Conservation (phyloP, 208 protist species). For the Strigomonas oncopelti region DNA sequence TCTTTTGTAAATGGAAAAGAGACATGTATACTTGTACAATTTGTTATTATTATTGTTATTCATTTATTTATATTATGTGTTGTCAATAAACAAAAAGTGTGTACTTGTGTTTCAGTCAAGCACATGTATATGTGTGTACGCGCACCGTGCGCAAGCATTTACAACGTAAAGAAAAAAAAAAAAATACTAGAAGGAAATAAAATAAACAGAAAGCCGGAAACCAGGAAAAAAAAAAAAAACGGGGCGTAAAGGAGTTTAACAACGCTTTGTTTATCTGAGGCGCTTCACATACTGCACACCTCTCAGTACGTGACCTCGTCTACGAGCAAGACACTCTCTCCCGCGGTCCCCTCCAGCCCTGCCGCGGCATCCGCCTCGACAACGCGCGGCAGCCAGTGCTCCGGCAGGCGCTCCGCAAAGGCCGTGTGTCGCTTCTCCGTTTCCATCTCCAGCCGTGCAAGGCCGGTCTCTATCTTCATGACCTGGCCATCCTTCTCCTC, state of each 20-base stretch:
- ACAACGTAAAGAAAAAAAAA: constrained; percentile 11
- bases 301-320: constrained; percentile 37
- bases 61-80: background rate
- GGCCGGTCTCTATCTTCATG: constrained; percentile 59
- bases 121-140: background rate
- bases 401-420: constrained; percentile 46
- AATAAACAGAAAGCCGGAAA: constrained; percentile 9
- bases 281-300: background rate
- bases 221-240: constrained; percentile 12
- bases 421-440: constrained; percentile 67
- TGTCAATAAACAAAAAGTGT: too few species aligned
- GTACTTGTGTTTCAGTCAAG: background rate
- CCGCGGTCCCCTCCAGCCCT: constrained; percentile 59
- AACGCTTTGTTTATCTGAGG: too few species aligned
- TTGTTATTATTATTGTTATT: background rate
- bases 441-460: constrained; percentile 48
- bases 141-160: background rate
- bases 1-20: constrained; percentile 1
- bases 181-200: constrained; percentile 2
- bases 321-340: constrained; percentile 80
- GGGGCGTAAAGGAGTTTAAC: too few species aligned
- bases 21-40: background rate
- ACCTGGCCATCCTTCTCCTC: constrained; percentile 76
- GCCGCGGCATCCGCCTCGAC: constrained; percentile 29
- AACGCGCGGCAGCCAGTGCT: constrained; percentile 49